These are phyloP conservation scores for Cryphonectria naterciae DNA, from an alignment of 2,329 filamentous ascomycete species.

Conservation along the genomic window DNA sequence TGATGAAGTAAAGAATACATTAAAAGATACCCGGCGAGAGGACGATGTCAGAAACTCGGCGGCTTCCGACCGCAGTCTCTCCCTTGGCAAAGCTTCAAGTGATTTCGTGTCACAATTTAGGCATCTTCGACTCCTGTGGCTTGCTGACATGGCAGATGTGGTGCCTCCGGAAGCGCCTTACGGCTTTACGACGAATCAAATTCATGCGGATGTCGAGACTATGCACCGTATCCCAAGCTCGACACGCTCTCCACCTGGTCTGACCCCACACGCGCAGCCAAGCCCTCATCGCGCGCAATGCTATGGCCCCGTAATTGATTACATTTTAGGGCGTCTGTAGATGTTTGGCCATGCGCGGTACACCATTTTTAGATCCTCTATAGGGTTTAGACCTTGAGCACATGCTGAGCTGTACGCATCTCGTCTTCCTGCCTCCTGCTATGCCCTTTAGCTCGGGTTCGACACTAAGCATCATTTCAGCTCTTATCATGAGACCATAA, in stretches of 20 bases:
- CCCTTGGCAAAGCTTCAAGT: background rate
- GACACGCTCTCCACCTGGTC: background rate
- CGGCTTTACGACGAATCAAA: background rate
- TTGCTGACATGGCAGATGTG: conserved; percentile 1
- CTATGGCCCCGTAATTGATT: background rate
- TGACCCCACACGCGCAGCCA: background rate
- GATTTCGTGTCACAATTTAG: conserved; percentile 3
- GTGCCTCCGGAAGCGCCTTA: background rate
- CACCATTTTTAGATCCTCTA: background rate
- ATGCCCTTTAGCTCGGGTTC: background rate
- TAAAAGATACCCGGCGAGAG: background rate
- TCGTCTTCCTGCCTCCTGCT: background rate
- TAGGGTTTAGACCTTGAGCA: background rate
- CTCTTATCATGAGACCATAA: background rate
- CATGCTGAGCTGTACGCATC: background rate
- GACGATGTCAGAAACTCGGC: background rate
- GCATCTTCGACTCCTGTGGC: background rate
- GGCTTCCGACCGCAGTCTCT: background rate
- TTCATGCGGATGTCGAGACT: background rate
- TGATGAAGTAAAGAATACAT: background rate
- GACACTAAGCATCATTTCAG: background rate
- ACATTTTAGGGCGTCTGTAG: background rate
- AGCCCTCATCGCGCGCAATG: background rate
- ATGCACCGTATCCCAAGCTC: background rate
- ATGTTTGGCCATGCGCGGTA: background rate